Evolutionary conservation across 2,329 filamentous ascomycete species (phyloP).

Genomic region (Dryadomyces quercivorus): DNA sequence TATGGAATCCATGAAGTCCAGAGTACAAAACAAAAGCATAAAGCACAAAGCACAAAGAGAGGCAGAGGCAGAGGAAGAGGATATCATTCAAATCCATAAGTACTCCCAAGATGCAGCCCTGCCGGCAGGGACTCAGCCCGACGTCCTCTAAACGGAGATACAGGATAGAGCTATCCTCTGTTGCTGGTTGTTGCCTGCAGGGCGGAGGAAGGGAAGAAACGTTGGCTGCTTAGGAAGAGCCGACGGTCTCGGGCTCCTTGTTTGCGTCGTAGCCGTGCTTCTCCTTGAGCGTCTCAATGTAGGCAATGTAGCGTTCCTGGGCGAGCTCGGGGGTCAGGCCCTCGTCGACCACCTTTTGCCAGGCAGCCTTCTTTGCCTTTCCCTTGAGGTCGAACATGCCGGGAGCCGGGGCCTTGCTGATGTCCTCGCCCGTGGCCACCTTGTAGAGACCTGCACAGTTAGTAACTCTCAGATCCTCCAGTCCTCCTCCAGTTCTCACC

Average conservation of each 20-base stretch:
- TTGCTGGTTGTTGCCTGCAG: too few species aligned
- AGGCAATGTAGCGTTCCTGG: constrained; percentile 62
- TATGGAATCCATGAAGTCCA: constrained; percentile 21
- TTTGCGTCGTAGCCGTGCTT: constrained; percentile 55
- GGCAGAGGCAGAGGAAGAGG: neutral
- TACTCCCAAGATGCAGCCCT: too few species aligned
- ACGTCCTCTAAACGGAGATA: too few species aligned
- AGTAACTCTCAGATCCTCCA: too few species aligned
- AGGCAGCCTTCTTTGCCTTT: constrained; percentile 71
- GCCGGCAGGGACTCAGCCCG: too few species aligned
- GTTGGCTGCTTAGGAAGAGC: constrained; percentile 9
- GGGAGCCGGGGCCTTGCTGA: constrained; percentile 41
- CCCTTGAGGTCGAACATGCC: constrained; percentile 62
- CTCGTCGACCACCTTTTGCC: constrained; percentile 58
- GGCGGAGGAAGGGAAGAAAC: neutral
- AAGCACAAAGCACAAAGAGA: neutral
- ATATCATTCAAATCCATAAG: neutral
- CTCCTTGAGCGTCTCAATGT: constrained; percentile 60
- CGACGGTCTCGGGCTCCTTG: constrained; percentile 49
- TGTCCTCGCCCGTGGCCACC: constrained; percentile 43
- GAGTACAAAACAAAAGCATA: too few species aligned
- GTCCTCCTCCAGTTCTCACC: constrained; percentile 23
- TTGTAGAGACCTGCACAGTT: constrained; percentile 41
- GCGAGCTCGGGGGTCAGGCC: constrained; percentile 52
- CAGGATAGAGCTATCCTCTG: neutral